Conservation (phyloP, 228 moss, liverwort and hornwort genomes). For the Sphagnum magellanicum region DNA sequence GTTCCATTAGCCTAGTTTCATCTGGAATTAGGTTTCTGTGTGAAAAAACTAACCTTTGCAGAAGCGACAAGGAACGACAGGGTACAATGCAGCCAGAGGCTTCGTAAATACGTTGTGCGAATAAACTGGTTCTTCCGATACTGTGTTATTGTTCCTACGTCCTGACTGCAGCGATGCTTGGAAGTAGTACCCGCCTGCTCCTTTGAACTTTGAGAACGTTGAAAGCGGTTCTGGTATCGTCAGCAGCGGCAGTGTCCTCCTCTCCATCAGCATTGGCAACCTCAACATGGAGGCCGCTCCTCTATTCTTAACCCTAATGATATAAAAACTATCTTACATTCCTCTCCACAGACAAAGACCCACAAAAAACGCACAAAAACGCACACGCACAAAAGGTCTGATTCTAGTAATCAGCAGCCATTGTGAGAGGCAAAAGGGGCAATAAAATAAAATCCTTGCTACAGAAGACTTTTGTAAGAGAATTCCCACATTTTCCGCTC, state of each 20-base stretch:
- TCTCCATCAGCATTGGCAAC: background rate
- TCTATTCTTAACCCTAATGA: background rate
- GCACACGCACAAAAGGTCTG: background rate
- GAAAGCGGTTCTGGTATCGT: background rate
- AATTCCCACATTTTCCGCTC: too few species aligned
- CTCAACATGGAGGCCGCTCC: background rate
- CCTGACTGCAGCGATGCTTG: background rate
- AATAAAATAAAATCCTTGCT: background rate
- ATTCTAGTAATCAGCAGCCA: too few species aligned
- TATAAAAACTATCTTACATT: background rate
- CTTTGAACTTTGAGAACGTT: background rate
- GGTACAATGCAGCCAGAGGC: conserved; percentile 55
- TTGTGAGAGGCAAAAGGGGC: background rate
- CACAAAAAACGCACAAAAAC: background rate
- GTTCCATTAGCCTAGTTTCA: background rate
- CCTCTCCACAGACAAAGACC: background rate
- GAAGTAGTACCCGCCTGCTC: background rate
- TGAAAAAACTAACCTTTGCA: conserved; percentile 47
- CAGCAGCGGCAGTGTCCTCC: background rate
- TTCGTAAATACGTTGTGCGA: conserved; percentile 52
- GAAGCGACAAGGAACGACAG: conserved; percentile 66
- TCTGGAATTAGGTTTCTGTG: background rate
- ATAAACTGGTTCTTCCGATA: conserved; percentile 1
- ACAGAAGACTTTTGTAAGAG: too few species aligned
- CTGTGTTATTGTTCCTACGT: background rate